Evolutionary conservation across 2,329 filamentous ascomycete genomes (phyloP).

Genomic region (Chalaropsis ovoidea): DNA sequence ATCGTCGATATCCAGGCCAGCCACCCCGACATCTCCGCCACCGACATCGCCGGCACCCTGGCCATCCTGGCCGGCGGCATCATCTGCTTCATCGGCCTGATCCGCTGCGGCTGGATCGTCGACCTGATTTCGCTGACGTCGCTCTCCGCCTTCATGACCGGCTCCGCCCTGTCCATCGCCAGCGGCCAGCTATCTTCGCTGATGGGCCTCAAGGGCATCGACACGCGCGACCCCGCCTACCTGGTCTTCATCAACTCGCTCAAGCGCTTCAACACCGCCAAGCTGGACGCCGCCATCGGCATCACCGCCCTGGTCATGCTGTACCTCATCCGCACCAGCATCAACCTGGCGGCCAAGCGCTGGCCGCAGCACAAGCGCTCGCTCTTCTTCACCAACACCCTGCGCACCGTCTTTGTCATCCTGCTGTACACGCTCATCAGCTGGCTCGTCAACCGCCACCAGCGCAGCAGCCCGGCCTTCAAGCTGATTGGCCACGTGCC

Average conservation of each 20-base stretch:
- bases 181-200: constrained; percentile 72
- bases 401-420: constrained; percentile 86
- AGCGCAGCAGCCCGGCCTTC: constrained; percentile 55
- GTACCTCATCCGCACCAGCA: constrained; percentile 60
- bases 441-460: constrained; percentile 68
- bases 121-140: constrained; percentile 85
- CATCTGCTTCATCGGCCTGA: constrained; percentile 65
- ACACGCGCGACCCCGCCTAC: constrained; percentile 70
- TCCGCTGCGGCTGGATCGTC: constrained; percentile 78
- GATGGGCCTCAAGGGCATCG: constrained; percentile 67
- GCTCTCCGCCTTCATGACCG: constrained; percentile 93
- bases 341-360: constrained; percentile 57
- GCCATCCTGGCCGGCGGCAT: constrained; percentile 69
- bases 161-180: constrained; percentile 81
- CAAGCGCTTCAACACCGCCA: constrained; percentile 55
- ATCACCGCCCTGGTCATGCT: constrained; percentile 70
- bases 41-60: constrained; percentile 67
- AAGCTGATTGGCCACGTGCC: constrained; percentile 67
- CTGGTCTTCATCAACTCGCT: constrained; percentile 72
- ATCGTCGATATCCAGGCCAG: constrained; percentile 52
- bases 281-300: constrained; percentile 77
- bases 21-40: constrained; percentile 48
- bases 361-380: constrained; percentile 59
- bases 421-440: constrained; percentile 85
- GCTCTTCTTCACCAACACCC: constrained; percentile 83